These are phyloP conservation scores for Austroboletus novae-zelandiae DNA, from an alignment of 1,284 basidiomycete species.

Conservation along the genomic window DNA sequence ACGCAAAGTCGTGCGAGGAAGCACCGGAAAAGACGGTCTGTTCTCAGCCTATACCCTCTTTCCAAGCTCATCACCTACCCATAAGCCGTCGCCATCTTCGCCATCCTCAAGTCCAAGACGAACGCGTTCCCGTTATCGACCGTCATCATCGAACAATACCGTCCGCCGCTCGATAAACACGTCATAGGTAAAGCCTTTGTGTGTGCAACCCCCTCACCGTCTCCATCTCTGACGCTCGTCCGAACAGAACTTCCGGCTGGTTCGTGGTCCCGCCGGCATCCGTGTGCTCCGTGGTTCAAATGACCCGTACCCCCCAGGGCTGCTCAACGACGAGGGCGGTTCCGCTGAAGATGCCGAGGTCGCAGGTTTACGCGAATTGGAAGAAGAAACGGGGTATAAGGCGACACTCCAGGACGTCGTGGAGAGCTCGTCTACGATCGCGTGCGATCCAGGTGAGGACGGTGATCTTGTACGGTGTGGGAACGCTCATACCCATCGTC, in stretches of 20 bases:
- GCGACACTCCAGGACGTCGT: constrained; percentile 51
- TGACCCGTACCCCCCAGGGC: constrained; percentile 41
- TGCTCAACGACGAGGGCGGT: constrained; percentile 58
- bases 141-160: constrained; percentile 85
- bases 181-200: constrained; percentile 57
- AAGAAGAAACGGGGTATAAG: constrained; percentile 89
- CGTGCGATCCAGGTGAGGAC: constrained; percentile 65
- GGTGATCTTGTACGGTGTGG: neutral
- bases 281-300: neutral
- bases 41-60: neutral
- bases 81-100: constrained; percentile 79
- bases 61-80: neutral
- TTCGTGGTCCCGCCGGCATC: constrained; percentile 17
- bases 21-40: constrained; percentile 77
- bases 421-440: constrained; percentile 67
- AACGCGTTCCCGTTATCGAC: constrained; percentile 69
- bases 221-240: neutral
- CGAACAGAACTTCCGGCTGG: constrained; percentile 79
- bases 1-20: constrained; percentile 73
- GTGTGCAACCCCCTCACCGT: neutral
- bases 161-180: constrained; percentile 74
- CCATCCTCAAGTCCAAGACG: constrained; percentile 72
- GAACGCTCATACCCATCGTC: neutral
- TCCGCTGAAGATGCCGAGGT: constrained; percentile 65
- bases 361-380: constrained; percentile 81